Percentiles rank a stretch among this genome's conserved stretches.
These are phyloP conservation scores for Cornus florida DNA, from an alignment of 148 eudicot genomes.

Conservation along the genomic window DNA sequence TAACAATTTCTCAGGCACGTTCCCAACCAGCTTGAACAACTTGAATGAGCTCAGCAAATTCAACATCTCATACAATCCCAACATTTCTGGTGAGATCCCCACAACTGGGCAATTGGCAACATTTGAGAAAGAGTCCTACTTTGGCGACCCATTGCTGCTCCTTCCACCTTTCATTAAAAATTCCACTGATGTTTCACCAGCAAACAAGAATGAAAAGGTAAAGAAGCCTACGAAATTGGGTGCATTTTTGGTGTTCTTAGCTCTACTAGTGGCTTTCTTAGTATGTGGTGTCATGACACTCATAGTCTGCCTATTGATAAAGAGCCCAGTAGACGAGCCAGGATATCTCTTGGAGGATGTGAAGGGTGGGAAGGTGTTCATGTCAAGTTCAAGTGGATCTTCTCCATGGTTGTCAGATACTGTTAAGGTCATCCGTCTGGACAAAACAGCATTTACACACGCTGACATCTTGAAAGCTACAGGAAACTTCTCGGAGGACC, in stretches of 20 bases:
- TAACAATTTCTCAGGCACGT: slow-evolving; percentile 85
- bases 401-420: slow-evolving; percentile 64
- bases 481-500: slow-evolving; percentile 59
- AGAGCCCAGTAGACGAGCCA: slow-evolving; percentile 29
- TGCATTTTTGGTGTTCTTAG: slow-evolving; percentile 38
- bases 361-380: slow-evolving; percentile 23
- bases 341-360: slow-evolving; percentile 31
- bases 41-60: slow-evolving; percentile 71
- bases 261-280: slow-evolving; percentile 48
- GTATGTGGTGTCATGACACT: slow-evolving; percentile 50
- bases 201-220: background rate
- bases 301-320: slow-evolving; percentile 34
- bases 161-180: slow-evolving; percentile 56
- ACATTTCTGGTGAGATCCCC: slow-evolving; percentile 70
- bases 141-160: slow-evolving; percentile 64
- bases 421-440: slow-evolving; percentile 68
- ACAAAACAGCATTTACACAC: slow-evolving; percentile 75
- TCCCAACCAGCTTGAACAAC: slow-evolving; percentile 60
- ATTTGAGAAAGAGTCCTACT: slow-evolving; percentile 67
- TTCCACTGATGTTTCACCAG: slow-evolving; percentile 18
- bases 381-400: slow-evolving; percentile 56
- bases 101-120: slow-evolving; percentile 78
- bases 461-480: slow-evolving; percentile 81
- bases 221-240: slow-evolving; percentile 24
- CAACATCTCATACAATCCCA: slow-evolving; percentile 79